A percentile compares a stretch with the other conserved stretches of the same genome.
Evolutionary conservation across 352 stramenopile species (phyloP).

Genomic region (Phytophthora tentaculata): DNA sequence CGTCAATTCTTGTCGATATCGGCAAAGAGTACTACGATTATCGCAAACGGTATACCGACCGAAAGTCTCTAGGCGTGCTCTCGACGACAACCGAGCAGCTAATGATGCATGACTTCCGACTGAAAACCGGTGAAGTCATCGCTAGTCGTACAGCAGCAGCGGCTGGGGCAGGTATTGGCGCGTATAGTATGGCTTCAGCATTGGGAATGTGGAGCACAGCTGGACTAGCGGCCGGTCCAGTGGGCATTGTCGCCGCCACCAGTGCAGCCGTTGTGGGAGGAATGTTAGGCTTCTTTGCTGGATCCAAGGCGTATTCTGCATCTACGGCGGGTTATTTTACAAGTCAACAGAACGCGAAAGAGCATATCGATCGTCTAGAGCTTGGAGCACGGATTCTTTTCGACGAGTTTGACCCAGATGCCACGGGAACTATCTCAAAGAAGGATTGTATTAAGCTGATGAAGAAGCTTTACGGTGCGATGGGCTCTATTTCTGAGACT

Average conservation of each 20-base stretch:
- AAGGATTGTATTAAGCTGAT: slow-evolving; percentile 78
- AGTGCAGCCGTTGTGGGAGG: slow-evolving; percentile 82
- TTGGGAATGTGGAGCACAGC: slow-evolving; percentile 85
- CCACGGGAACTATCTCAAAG: slow-evolving; percentile 69
- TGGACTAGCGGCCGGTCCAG: slow-evolving; percentile 70
- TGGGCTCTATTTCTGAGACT: slow-evolving; percentile 68
- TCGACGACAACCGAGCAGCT: slow-evolving; percentile 79
- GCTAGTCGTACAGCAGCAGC: slow-evolving; percentile 76
- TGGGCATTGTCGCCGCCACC: slow-evolving; percentile 80
- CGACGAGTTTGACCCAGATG: slow-evolving; percentile 78
- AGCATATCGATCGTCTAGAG: slow-evolving; percentile 87
- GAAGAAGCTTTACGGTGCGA: slow-evolving; percentile 77
- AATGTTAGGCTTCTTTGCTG: slow-evolving; percentile 86
- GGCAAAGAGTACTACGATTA: slow-evolving; percentile 89
- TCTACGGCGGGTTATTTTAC: slow-evolving; percentile 81
- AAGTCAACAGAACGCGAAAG: slow-evolving; percentile 77
- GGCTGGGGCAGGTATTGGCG: slow-evolving; percentile 73
- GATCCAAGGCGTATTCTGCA: slow-evolving; percentile 75
- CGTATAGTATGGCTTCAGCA: slow-evolving; percentile 73
- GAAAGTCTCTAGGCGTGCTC: slow-evolving; percentile 67
- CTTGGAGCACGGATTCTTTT: slow-evolving; percentile 84
- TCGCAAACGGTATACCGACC: slow-evolving; percentile 74
- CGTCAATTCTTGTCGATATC: slow-evolving; percentile 88
- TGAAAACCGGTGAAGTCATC: slow-evolving; percentile 86
- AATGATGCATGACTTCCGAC: slow-evolving; percentile 83